Evolutionary conservation across 192 early-diverging fungal genomes (phyloP).

Genomic region (Geosiphon pyriformis): DNA sequence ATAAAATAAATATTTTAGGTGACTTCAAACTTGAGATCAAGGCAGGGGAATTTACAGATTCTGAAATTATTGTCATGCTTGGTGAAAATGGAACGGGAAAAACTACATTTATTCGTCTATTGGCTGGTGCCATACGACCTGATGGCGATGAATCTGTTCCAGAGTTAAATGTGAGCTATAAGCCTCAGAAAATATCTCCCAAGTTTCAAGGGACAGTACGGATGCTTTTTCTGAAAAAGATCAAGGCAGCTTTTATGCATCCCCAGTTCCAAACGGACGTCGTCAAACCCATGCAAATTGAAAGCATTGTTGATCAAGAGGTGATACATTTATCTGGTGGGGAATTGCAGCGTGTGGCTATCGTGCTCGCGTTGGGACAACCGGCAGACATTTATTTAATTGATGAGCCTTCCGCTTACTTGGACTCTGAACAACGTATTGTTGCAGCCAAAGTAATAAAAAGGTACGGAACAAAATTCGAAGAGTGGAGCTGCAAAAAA

Average conservation of each 20-base stretch:
- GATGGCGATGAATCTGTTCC: slow-evolving; percentile 78
- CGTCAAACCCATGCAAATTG: slow-evolving; percentile 88
- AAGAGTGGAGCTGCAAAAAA: no score
- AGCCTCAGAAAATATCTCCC: slow-evolving; percentile 98
- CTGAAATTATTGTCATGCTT: slow-evolving; percentile 96
- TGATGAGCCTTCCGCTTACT: slow-evolving; percentile 96
- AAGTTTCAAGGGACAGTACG: slow-evolving; percentile 91
- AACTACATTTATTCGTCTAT: slow-evolving; percentile 93
- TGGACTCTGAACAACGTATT: slow-evolving; percentile 99
- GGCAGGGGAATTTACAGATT: slow-evolving; percentile 87
- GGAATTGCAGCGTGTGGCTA: slow-evolving; percentile 98
- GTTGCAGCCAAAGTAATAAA: slow-evolving; percentile 98
- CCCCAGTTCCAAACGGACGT: slow-evolving; percentile 97
- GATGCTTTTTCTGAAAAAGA: slow-evolving; percentile 85
- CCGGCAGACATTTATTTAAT: slow-evolving; percentile 96
- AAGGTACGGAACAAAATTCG: slow-evolving; percentile 40
- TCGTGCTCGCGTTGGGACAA: slow-evolving; percentile 81
- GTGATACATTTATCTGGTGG: slow-evolving; percentile 87
- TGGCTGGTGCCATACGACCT: slow-evolving; percentile 76
- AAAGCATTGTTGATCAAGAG: slow-evolving; percentile 88
- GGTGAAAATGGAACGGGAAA: slow-evolving; percentile 98
- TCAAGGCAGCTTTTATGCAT: slow-evolving; percentile 77
- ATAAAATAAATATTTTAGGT: slow-evolving; percentile 33
- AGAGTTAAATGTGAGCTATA: slow-evolving; percentile 86
- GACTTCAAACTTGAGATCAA: slow-evolving; percentile 77